Evolutionary conservation across 1,284 basidiomycete species (phyloP), one percentile per base, ranked within the genome.

Genomic region (Cryptococcus maquisensis): DNA sequence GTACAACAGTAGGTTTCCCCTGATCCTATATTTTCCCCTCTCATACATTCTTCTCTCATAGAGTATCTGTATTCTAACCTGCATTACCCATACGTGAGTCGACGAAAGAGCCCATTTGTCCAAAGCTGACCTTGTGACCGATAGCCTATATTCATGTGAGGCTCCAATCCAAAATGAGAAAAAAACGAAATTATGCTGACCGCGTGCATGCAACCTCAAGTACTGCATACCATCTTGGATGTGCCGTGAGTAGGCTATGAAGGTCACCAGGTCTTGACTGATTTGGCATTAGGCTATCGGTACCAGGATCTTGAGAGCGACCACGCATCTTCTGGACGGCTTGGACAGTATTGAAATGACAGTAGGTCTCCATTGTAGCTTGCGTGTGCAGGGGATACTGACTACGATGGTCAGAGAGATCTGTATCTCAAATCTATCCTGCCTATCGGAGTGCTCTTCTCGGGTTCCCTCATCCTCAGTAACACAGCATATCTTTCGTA

Each of bases 371-470:
- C n/a, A n/a, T n/a, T n/a, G n/a, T n/a, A 23, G 26, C 15, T 32
- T 20, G 16, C 24, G 8, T 18, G 13, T 13, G 6, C 36, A 26
- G 16, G n/a, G 26, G 43, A 9, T 40, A 8, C 35, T 46, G 24
- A 47, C 18, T 28, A 24, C 8, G 43, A 51, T 5, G n/a, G n/a
- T 3, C 60, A 78, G 63, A 83, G 82, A 67, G 83, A 89, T 36
- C 82, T 87, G 78, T 94, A 90, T 73, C 53, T 90, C 47, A 84
- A 84, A 60, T 92, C 90, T 45, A 97, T 98, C 64, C 79, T 97
- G 7, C 94, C 94, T 40, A 94, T 97, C 60, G 93, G 92, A 18
- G 68, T 93, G 35, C 83, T 98, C 54, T 98, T 98, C 81, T 90
- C 88, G 20, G 92, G 86, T 23, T 91, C 88, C 59, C 83, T 98